phyloP scores from a whole-genome alignment of 805 yeast genomes.

The Teunomyces tritomae region DNA sequence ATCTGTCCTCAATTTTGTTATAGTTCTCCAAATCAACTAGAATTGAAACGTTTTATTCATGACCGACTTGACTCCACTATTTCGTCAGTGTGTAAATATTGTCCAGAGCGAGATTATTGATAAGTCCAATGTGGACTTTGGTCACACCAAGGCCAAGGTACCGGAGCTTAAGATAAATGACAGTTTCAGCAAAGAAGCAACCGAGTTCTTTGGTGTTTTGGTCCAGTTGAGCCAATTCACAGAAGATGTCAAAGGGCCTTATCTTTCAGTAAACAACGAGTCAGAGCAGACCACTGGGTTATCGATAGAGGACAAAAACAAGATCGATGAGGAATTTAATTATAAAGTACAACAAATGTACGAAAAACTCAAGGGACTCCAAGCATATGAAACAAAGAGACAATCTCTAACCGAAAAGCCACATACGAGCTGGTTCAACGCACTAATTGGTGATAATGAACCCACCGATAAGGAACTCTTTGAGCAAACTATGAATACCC shows the following conservation, averaged over 20 bases:
- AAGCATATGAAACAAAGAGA: constrained; percentile 51
- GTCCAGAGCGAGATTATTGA: constrained; percentile 31
- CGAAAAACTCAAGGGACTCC: constrained; percentile 49
- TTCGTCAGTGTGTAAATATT: constrained; percentile 46
- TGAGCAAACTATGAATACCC: constrained; percentile 37
- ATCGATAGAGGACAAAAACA: constrained; percentile 49
- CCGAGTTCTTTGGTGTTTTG: constrained; percentile 32
- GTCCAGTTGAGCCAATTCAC: constrained; percentile 31
- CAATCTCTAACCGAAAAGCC: constrained; percentile 16
- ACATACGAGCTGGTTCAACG: constrained; percentile 7
- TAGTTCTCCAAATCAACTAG: not conserved
- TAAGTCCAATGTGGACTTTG: constrained; percentile 6
- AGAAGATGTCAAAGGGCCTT: constrained; percentile 30
- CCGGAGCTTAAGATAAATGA: constrained; percentile 24
- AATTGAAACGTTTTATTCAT: constrained; percentile 16
- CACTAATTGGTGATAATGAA: constrained; percentile 32
- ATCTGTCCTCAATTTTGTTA: too few relatives aligned
- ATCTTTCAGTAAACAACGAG: constrained; percentile 25
- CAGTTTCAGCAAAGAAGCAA: constrained; percentile 40
- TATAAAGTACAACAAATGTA: constrained; percentile 50
- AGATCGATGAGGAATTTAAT: constrained; percentile 54
- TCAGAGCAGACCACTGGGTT: constrained; percentile 18
- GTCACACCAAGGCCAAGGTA: constrained; percentile 5
- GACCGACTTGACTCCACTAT: constrained; percentile 50
- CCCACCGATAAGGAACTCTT: constrained; percentile 33